These are phyloP conservation scores for Aeschynomene evenia DNA, from an alignment of 306 rosid species.

Conservation along the genomic window DNA sequence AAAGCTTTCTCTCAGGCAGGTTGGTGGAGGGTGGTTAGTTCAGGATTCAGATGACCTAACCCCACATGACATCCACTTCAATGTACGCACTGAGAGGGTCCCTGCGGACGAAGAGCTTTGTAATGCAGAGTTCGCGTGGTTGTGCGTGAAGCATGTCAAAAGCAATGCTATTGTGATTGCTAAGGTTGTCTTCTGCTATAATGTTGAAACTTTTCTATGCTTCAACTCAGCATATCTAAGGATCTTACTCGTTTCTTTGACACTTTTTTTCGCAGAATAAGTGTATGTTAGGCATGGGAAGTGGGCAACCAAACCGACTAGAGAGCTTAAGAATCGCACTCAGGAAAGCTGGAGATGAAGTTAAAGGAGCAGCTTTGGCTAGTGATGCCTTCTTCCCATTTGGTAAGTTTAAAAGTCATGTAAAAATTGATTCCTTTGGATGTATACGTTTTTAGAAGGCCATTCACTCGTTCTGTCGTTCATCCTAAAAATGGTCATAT, in stretches of 20 bases:
- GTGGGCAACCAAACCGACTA: conserved; percentile 89
- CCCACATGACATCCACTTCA: conserved; percentile 70
- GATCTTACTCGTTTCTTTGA: conserved; percentile 17
- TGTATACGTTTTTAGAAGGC: not conserved
- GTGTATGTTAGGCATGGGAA: conserved; percentile 96
- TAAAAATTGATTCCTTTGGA: not conserved
- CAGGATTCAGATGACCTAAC: conserved; percentile 84
- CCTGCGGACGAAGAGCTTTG: conserved; percentile 62
- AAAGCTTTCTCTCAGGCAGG: conserved; percentile 89
- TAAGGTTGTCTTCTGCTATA: conserved; percentile 46
- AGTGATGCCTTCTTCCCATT: conserved; percentile 98
- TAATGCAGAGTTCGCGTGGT: conserved; percentile 85
- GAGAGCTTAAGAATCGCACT: conserved; percentile 89
- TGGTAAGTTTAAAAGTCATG: conserved; percentile 49
- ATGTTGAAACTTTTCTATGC: not conserved
- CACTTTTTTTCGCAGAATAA: conserved; percentile 56
- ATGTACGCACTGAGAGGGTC: conserved; percentile 51
- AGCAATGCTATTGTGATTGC: conserved; percentile 93
- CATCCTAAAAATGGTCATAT: not conserved
- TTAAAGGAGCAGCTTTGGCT: conserved; percentile 91
- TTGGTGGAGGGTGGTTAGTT: conserved; percentile 96
- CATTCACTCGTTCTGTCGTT: not conserved
- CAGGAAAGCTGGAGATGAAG: conserved; percentile 86
- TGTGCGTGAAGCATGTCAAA: conserved; percentile 92
- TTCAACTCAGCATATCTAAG: not conserved